Base-by-base conservation (phyloP, 257 asterid genomes). In the Lycium ferocissimum region DNA sequence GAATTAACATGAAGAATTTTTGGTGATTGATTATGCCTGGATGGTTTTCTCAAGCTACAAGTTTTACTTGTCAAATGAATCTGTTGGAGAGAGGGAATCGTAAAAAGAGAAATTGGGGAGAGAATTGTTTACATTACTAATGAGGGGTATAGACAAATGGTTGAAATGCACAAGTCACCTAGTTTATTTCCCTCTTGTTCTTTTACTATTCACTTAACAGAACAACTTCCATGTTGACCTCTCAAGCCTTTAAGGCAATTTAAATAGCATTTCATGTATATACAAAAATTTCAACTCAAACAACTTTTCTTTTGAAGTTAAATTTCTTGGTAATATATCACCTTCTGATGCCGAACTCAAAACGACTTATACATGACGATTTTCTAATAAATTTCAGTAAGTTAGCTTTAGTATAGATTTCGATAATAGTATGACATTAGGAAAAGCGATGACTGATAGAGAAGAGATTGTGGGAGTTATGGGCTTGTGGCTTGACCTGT, bases 131-230 rank as follows among this genome's bases (percentile, higher is more conserved):
- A 13, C 47, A 3, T 7, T 33, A 76, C n/a, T 13, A 69, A 0
- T 37, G 72, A 69, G 76, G 82, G 63, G 14, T 76, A 51, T 14
- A 26, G 76, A 15, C 26, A 69, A 33, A 71, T 8, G 8, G 1
- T 49, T 75, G 45, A 49, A 49, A 12, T 49, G 82, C 15, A 13
- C 82, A 51, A 51, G 37, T 76, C 82, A 51, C 7, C 81, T 75
- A 49, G 40, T 47, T 76, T 49, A 13, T 47, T 6, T 76, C 7
- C 8, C 45, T 76, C 4, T 51, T 51, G 63, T 51, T 53, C 9
- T 51, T 13, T 63, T 76, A 26, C 82, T 26, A 76, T 47, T 76
- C 63, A 35, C 43, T 76, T 76, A 8, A 26, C 18, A 13, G 7
- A 51, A 9, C 51, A 76, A 13, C 26, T 76, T 14, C 63, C 40